A percentile compares a stretch with the other conserved stretches of the same genome.
Evolutionary conservation across 306 rosid species (phyloP).

Genomic region (Dalbergia oliveri): DNA sequence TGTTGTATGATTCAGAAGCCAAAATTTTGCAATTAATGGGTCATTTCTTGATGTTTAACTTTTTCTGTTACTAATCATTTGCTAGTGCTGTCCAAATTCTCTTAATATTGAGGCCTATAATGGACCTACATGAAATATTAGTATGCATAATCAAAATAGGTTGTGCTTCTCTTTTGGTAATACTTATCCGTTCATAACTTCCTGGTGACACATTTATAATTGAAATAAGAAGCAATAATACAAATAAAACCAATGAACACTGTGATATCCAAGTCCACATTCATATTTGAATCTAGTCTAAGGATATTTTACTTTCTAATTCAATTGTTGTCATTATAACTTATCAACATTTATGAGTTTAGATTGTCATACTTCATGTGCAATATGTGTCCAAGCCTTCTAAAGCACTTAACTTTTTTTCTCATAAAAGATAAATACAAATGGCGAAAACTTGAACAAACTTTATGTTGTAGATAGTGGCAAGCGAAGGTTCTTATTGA

Average conservation of each 20-base stretch:
- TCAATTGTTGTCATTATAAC: not conserved
- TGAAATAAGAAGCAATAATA: no score
- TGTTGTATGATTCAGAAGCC: not conserved
- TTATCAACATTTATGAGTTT: not conserved
- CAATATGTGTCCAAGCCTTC: not conserved
- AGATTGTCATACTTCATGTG: not conserved
- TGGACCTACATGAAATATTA: not conserved
- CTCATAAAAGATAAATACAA: not conserved
- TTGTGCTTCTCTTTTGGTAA: not conserved
- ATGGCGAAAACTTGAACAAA: slow-evolving; percentile 19
- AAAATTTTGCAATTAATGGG: slow-evolving; percentile 9
- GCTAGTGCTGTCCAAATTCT: not conserved
- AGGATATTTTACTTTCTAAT: not conserved
- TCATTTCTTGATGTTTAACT: slow-evolving; percentile 14
- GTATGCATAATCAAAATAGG: not conserved
- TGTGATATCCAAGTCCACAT: not conserved
- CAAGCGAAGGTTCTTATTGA: slow-evolving; percentile 43
- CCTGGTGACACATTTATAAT: no score
- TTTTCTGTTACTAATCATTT: not conserved
- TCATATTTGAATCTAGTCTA: not conserved
- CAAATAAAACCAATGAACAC: not conserved
- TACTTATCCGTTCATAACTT: not conserved
- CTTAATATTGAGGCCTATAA: slow-evolving; percentile 3
- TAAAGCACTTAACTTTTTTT: not conserved
- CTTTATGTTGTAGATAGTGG: slow-evolving; percentile 40